Base-by-base conservation (phyloP, 177 flowering plant genomes). In the Vitis hybrid region DNA sequence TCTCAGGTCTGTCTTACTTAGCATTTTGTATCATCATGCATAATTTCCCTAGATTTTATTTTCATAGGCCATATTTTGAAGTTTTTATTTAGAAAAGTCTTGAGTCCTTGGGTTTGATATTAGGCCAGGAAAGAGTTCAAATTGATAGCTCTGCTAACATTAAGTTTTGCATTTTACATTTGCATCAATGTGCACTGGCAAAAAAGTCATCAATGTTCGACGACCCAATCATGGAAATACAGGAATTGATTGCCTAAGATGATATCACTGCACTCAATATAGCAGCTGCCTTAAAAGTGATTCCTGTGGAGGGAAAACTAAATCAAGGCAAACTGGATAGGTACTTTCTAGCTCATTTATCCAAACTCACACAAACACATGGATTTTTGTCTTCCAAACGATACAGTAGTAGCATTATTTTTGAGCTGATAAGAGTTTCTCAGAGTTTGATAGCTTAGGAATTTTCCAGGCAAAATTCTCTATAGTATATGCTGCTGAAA, bases 191-290 rank as follows among this genome's bases (percentile, higher is more conserved):
- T 80, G 72, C 87, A 90, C 96, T 90, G 85, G 88, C 90, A 11
- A 94, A 90, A 68, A 89, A 79, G 80, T 89, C 96, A 23, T 91
- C 97, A 4, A 87, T 94, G 82, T 94, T 94, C 39, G 86, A 94
- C 69, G 97, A 91, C 78, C 96, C 91, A 1, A 83, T 78, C 13
- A 71, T 78, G 80, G 92, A 94, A 79, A 91, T 89, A 70, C 91
- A 91, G 67, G 93, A 91, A 76, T 74, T 93, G 23, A 93, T 91
- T 68, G 80, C 81, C 21, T 66, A 85, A 75, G 80, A 83, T 51
- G 96, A 93, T 57, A 90, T 91, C 48, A 86, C 90, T 1, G 77
- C 88, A n/a, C 74, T 89, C 60, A 87, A 90, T 62, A 48, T 75
- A 45, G 89, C 97, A 30, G 81, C 96, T 54, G 84, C 83, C 52